These are phyloP conservation scores for Dothideomycetes sp. DNA, from an alignment of 2,329 filamentous ascomycete genomes.

Conservation along the genomic window DNA sequence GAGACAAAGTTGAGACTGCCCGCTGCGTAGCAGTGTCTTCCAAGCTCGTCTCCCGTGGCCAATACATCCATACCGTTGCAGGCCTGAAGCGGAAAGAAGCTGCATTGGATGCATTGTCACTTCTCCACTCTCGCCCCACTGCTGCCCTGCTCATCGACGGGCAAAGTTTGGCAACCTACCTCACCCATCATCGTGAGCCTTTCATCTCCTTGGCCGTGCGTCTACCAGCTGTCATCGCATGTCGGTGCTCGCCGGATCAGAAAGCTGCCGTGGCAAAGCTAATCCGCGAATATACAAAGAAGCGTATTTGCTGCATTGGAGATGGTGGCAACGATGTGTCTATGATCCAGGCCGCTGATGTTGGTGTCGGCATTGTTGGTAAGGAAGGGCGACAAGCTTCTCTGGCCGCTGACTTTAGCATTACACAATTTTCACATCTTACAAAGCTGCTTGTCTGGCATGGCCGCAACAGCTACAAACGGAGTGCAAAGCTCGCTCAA, in stretches of 20 bases:
- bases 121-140: slow-evolving; percentile 71
- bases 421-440: slow-evolving; percentile 87
- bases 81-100: slow-evolving; percentile 64
- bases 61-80: slow-evolving; percentile 89
- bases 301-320: slow-evolving; percentile 93
- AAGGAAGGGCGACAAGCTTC: slow-evolving; percentile 95
- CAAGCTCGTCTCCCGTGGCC: slow-evolving; percentile 83
- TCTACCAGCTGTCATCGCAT: slow-evolving; percentile 86
- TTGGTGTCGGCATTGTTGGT: slow-evolving; percentile 94
- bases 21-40: slow-evolving; percentile 92
- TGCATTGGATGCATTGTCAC: slow-evolving; percentile 79
- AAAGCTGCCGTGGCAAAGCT: slow-evolving; percentile 89
- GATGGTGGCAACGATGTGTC: slow-evolving; percentile 97
- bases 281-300: slow-evolving; percentile 84
- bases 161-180: slow-evolving; percentile 73
- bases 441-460: slow-evolving; percentile 99
- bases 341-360: slow-evolving; percentile 98
- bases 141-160: slow-evolving; percentile 92
- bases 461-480: slow-evolving; percentile 92
- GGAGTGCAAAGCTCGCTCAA: slow-evolving; percentile 87
- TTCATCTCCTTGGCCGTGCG: slow-evolving; percentile 84
- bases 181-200: slow-evolving; percentile 68
- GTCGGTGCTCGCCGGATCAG: slow-evolving; percentile 91
- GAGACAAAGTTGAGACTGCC: slow-evolving; percentile 96
- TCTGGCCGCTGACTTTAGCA: slow-evolving; percentile 90